phyloP scores from a whole-genome alignment of 768 basidiomycete genomes.

The Lactarius trivialis region DNA sequence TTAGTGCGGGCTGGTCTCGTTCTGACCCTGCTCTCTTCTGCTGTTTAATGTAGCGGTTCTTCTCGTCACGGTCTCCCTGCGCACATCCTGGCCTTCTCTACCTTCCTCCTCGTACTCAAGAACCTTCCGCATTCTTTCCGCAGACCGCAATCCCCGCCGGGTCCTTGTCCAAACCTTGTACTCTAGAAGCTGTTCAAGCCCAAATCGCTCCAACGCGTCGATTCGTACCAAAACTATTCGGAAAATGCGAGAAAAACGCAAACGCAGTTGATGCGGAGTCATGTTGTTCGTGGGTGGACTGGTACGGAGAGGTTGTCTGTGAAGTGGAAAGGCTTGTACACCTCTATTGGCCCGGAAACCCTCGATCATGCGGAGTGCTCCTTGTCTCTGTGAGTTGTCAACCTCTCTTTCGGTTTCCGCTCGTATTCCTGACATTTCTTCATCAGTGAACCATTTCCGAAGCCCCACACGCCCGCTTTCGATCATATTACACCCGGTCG shows the following conservation, averaged over 20 bases:
- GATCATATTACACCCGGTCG: constrained; percentile 60
- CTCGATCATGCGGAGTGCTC: constrained; percentile 35
- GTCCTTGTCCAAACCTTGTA: constrained; percentile 43
- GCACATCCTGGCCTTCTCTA: constrained; percentile 33
- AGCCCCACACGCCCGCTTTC: constrained; percentile 57
- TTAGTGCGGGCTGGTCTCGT: constrained; percentile 1
- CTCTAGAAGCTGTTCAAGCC: constrained; percentile 55
- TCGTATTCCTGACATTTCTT: not conserved
- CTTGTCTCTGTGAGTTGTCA: constrained; percentile 30
- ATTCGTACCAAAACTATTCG: constrained; percentile 71
- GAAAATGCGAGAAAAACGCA: constrained; percentile 25
- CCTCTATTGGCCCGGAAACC: constrained; percentile 47
- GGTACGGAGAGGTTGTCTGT: constrained; percentile 72
- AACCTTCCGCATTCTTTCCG: constrained; percentile 67
- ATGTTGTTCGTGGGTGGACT: constrained; percentile 77
- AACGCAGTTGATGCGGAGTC: constrained; percentile 23
- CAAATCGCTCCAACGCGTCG: constrained; percentile 73
- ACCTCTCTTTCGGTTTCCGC: not conserved
- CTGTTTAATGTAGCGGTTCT: not conserved
- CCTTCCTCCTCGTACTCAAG: constrained; percentile 35
- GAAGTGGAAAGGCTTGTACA: constrained; percentile 52
- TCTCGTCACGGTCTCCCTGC: constrained; percentile 33
- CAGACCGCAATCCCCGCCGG: constrained; percentile 43
- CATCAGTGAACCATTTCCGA: constrained; percentile 29
- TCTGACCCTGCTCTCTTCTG: no score